phyloP scores from a whole-genome alignment of 805 yeast genomes.

The Yarrowia sp. region DNA sequence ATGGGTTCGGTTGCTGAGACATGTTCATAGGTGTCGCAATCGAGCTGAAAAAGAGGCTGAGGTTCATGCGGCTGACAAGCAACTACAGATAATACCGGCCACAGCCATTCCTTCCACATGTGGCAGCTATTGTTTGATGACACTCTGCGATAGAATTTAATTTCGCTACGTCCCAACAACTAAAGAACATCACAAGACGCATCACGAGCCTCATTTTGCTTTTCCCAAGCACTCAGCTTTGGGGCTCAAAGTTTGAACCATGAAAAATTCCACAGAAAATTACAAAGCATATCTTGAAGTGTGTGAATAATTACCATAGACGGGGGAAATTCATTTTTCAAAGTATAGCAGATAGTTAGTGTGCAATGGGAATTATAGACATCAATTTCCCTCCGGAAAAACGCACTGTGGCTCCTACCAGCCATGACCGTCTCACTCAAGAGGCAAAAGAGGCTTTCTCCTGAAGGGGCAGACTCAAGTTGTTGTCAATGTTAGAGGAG shows the following conservation, averaged over 20 bases:
- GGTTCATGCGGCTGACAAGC: neutral
- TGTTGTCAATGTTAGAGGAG: neutral
- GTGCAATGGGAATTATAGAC: too few species aligned
- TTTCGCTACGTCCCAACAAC: slow-evolving; percentile 9
- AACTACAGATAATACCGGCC: neutral
- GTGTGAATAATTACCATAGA: too few species aligned
- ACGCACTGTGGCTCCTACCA: slow-evolving; percentile 21
- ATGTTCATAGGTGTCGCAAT: neutral
- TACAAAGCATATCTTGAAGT: neutral
- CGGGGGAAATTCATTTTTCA: too few species aligned
- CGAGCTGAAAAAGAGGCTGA: too few species aligned
- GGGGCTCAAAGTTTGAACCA: slow-evolving; percentile 10
- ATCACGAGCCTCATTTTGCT: slow-evolving; percentile 8
- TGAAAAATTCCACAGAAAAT: neutral
- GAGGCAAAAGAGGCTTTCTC: slow-evolving; percentile 7
- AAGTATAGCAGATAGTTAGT: too few species aligned
- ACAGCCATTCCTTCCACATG: too few species aligned
- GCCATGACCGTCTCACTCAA: too few species aligned
- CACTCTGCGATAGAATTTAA: slow-evolving; percentile 2
- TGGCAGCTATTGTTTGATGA: too few species aligned
- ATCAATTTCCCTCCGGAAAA: neutral
- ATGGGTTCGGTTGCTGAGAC: neutral
- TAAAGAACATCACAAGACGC: slow-evolving; percentile 14
- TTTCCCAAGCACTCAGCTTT: neutral
- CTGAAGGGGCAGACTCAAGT: slow-evolving; percentile 6